phyloP scores from a whole-genome alignment of 1,284 basidiomycete genomes.

The Naganishia cerealis region DNA sequence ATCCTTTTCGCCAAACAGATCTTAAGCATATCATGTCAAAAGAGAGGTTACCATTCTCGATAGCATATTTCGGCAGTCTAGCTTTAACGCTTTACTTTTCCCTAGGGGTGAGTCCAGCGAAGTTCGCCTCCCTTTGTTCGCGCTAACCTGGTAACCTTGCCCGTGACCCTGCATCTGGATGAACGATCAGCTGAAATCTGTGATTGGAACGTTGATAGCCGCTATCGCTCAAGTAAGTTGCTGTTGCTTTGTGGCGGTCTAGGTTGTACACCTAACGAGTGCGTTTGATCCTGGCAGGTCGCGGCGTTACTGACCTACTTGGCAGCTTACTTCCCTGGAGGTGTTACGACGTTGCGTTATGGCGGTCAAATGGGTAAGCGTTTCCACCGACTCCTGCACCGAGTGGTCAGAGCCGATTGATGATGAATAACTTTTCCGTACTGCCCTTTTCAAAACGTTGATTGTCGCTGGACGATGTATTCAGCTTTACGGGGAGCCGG shows the following conservation, averaged over 20 bases:
- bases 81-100: constrained; percentile 84
- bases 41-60: constrained; percentile 84
- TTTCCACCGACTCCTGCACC: background rate
- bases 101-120: constrained; percentile 64
- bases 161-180: background rate
- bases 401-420: background rate
- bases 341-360: constrained; percentile 67
- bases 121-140: background rate
- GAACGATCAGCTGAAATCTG: constrained; percentile 68
- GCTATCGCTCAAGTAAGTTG: constrained; percentile 69
- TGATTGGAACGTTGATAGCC: constrained; percentile 75
- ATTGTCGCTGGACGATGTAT: background rate
- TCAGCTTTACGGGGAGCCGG: constrained; percentile 70
- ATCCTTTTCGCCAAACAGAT: constrained; percentile 56
- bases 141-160: background rate
- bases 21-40: constrained; percentile 80
- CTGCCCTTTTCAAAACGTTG: background rate
- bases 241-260: background rate
- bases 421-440: background rate
- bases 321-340: constrained; percentile 87
- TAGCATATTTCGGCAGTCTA: constrained; percentile 76
- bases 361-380: constrained; percentile 68
- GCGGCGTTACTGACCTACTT: constrained; percentile 80
- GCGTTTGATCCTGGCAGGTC: constrained; percentile 57
- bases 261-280: background rate